Conservation (phyloP, 306 rosid species). For the Datisca glomerata region DNA sequence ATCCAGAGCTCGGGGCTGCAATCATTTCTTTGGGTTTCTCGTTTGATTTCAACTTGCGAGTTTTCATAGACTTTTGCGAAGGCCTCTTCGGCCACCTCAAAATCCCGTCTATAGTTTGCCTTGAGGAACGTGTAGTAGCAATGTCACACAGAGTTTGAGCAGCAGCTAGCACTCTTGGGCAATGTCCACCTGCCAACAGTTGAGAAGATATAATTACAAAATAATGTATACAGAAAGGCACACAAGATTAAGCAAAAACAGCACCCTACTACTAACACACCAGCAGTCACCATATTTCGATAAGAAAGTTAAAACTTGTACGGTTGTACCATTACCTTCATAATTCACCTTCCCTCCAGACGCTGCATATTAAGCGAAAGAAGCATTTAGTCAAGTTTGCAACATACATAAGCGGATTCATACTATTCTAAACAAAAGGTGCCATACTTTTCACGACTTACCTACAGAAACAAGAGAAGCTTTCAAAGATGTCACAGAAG, state of each 20-base stretch:
- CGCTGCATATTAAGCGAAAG: conserved; percentile 42
- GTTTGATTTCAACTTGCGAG: conserved; percentile 42
- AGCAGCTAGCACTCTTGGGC: conserved; percentile 53
- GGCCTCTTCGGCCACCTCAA: conserved; percentile 72
- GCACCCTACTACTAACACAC: neutral
- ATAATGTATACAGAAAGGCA: neutral
- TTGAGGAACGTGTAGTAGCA: conserved; percentile 31
- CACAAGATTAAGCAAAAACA: neutral
- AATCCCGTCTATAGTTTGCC: conserved; percentile 39
- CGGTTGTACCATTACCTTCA: conserved; percentile 18
- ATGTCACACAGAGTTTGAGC: conserved; percentile 68
- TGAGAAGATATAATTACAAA: conserved; percentile 13
- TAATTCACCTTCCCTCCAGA: conserved; percentile 32
- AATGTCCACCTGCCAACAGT: conserved; percentile 44
- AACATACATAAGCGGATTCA: too few species aligned
- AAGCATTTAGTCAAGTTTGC: neutral
- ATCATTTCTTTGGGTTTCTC: conserved; percentile 45
- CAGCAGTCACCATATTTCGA: neutral
- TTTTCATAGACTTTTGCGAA: conserved; percentile 59
- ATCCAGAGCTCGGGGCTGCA: conserved; percentile 18
- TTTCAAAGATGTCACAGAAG: conserved; percentile 35
- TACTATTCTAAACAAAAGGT: too few species aligned
- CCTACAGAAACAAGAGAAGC: conserved; percentile 37
- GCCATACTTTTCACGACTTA: too few species aligned
- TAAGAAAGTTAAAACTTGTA: conserved; percentile 9